A percentile compares a stretch with the other conserved stretches of the same genome.
phyloP scores from a whole-genome alignment of 2,329 filamentous ascomycete genomes.

The Esteya vermicola region DNA sequence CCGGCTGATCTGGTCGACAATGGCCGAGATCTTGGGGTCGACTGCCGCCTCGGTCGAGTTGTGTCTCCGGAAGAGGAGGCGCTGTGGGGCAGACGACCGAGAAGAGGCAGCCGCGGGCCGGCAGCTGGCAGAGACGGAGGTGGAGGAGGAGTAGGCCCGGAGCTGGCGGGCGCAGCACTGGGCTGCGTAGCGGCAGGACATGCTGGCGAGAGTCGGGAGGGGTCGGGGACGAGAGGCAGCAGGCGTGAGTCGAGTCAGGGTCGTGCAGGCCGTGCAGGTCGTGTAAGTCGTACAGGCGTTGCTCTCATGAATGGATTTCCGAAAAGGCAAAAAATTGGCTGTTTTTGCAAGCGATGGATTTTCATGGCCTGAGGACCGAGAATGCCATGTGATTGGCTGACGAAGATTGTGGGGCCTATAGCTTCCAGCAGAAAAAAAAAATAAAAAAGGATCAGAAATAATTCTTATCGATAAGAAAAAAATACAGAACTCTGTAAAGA shows the following conservation, averaged over 20 bases:
- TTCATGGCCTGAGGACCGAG: background rate
- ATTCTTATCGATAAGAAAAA: constrained; percentile 3
- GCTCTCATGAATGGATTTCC: background rate
- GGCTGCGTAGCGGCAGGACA: constrained; percentile 48
- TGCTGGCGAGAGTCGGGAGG: constrained; percentile 21
- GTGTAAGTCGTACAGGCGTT: background rate
- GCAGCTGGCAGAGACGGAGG: constrained; percentile 23
- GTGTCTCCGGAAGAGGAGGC: constrained; percentile 57
- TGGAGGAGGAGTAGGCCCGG: constrained; percentile 33
- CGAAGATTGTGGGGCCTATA: background rate
- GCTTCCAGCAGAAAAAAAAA: background rate
- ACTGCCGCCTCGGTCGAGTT: constrained; percentile 67
- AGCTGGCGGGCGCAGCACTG: constrained; percentile 51
- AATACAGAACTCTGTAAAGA: background rate
- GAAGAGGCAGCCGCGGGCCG: constrained; percentile 27
- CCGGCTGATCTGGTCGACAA: constrained; percentile 98
- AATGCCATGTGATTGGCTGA: background rate
- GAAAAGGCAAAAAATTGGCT: background rate
- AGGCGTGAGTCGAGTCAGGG: background rate
- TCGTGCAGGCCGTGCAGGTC: background rate
- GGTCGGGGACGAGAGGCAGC: background rate
- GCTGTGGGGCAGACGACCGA: constrained; percentile 8
- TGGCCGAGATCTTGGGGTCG: constrained; percentile 84
- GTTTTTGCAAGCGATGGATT: constrained; percentile 2
- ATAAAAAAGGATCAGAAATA: background rate